Conservation (phyloP, 2,329 filamentous ascomycete genomes). For the Colletotrichum orchidophilum region DNA sequence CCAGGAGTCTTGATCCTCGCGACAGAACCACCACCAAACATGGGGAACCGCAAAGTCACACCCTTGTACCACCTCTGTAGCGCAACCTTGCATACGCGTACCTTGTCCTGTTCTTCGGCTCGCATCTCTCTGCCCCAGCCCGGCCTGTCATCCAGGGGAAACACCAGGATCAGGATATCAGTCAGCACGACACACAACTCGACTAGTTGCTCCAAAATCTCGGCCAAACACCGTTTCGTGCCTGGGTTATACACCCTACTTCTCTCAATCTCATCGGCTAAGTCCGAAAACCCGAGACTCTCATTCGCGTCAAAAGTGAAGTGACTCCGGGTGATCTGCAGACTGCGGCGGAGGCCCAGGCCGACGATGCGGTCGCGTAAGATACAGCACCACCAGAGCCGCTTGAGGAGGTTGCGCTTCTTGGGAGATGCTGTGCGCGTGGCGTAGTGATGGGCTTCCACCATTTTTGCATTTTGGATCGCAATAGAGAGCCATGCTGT, state of each 20-base stretch:
- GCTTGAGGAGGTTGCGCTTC: constrained; percentile 54
- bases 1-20: constrained; percentile 38
- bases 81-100: constrained; percentile 48
- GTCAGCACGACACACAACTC: constrained; percentile 57
- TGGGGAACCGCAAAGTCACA: constrained; percentile 48
- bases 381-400: constrained; percentile 65
- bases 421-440: constrained; percentile 45
- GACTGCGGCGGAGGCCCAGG: constrained; percentile 58
- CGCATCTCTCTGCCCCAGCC: constrained; percentile 48
- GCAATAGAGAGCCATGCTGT: constrained; percentile 59
- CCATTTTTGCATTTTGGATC: constrained; percentile 59
- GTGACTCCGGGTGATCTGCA: constrained; percentile 58
- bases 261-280: constrained; percentile 54
- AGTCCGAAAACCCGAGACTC: constrained; percentile 52
- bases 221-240: constrained; percentile 54
- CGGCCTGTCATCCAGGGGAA: constrained; percentile 52
- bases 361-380: constrained; percentile 60
- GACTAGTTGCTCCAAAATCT: constrained; percentile 56
- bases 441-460: constrained; percentile 54
- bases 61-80: constrained; percentile 52
- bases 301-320: constrained; percentile 53
- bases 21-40: constrained; percentile 46
- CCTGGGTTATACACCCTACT: constrained; percentile 56
- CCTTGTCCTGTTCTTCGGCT: constrained; percentile 42
- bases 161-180: constrained; percentile 56